Base-by-base conservation (phyloP, 73 alveolate genomes). In the Paramecium sonneborni region DNA sequence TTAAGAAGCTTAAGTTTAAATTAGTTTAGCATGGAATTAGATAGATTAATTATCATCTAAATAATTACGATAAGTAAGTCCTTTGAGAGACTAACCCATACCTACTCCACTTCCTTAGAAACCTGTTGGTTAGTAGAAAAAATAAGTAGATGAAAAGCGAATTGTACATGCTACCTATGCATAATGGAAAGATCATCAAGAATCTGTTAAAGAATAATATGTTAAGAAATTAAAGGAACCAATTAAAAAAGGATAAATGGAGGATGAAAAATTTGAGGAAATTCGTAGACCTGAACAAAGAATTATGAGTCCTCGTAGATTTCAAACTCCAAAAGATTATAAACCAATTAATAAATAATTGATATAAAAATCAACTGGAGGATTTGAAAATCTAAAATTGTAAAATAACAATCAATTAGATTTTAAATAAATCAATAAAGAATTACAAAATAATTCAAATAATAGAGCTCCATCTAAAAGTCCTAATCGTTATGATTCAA, bases 141-240 rank as follows among this genome's bases (percentile, higher is more conserved):
- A 41, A 46, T 62, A 58, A 5, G 35, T 18, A 32, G 86, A 72
- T n/a, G 90, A 79, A 21, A 79, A 79, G 55, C 39, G 72, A 79
- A 41, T 46, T 30, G 90, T 79, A 1, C 74, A 79, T 79, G 62
- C 90, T 4, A 79, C 62, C 8, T 79, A 79, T 23, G 5, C 90
- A 11, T 30, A 79, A 79, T 79, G 90, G 90, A 39, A 79, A 43
- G 90, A 79, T 14, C 74, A 79, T 43, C 14, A 46, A 12, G 70
- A 79, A 43, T 2, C 3, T n/a, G 44, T 79, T 12, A 79, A 10
- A 44, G 55, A 21, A 79, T 28, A 44, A 14, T 39, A 79, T 79
- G 90, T 37, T 18, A 79, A 46, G 48, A 79, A 79, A 79, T 62
- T 79, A 30, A 38, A 79, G 28, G 90, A 79, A 79, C 44, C 62